Evolutionary conservation across 2,329 filamentous ascomycete species (phyloP), one percentile per base, ranked within the genome.

Genomic region (Colletotrichum incanum): DNA sequence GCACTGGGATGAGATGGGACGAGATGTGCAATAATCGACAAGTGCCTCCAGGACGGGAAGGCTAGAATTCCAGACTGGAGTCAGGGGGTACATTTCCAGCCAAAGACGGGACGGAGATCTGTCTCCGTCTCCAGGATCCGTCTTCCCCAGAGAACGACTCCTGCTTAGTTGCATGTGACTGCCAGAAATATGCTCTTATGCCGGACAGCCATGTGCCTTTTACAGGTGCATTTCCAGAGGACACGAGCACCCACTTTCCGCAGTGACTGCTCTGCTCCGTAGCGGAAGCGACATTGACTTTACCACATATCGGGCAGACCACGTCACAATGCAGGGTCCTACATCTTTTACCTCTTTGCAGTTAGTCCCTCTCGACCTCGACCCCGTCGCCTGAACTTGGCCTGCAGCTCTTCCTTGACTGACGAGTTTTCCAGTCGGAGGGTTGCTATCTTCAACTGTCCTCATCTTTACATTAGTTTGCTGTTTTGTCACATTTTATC

Each of bases 1-100:
- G 45, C 58, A 69, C 64, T 8, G 56, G 65, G 58, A 63, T 54
- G 28, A 58, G 43, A 72, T 62, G 58, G 59, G 65, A 68, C 69
- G 58, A 63, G 28, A 68, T 26, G 65, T 31, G 37, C 43, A 63
- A 68, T 50, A 54, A 55, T 45, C 45, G 14, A 60, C 54, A 41
- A 37, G 43, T 34, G 28, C 28, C 43, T n/a, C 26, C 41, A 34
- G 43, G 28, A 52, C 18, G 47, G 49, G 49, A 55, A 55, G 12
- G 49, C 34, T 55, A 11, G 26, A n/a, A 64, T 45, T 64, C 23
- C 47, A 63, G 34, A 31, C 18, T 37, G 59, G 31, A 62, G 14
- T 50, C 14, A 14, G 20, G 14, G 7, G 28, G 12, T 28, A 12
- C 11, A 61, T 20, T 39, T 37, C 56, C 45, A 52, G n/a, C 16